Base-by-base conservation (phyloP, 2,329 filamentous ascomycete genomes). In the Leptographium wingfieldii region DNA sequence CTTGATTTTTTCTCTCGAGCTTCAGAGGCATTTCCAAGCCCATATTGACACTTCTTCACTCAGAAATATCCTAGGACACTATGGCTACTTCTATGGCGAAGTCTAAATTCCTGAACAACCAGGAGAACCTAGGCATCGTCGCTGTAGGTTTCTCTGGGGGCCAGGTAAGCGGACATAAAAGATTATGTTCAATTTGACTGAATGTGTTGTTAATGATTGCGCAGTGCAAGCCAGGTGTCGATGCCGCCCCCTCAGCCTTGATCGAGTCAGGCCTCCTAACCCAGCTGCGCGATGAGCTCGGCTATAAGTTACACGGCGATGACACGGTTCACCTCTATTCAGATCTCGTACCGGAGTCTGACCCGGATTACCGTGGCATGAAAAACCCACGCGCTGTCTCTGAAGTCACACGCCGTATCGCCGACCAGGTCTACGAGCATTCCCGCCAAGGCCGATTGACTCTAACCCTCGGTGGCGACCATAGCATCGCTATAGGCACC, bases 101-200 rank as follows among this genome's bases (percentile, higher is more conserved):
- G 65, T 80, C 78, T 71, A 91, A 87, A 70, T 97, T 96, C 77
- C 86, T 97, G 67, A 79, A 86, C 64, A 80, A 86, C 69, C 82
- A 85, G 38, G 80, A 88, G 69, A 86, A 97, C 69, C 80, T 99
- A 65, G 94, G 92, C 63, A 82, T 99, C 60, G 90, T 97, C 46
- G 91, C 92, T 56, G 94, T 97, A 46, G 92, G 92, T 64, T 99
- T 97, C 78, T 95, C 91, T 59, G 92, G 92, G 66, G 94, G 94
- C 60, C 94, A 96, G 84, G 91, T 94, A 84, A 67, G 62, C 19
- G 10, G 22, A 38, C 14, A 19, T 3, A 16, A 16, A 19, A 22
- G 19, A 33, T 6, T n/a, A 9, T 14, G 12, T 11, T 9, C 6
- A 14, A 11, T 27, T 6, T 33, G 51, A 12, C 14, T 16, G 51